Conservation (phyloP, 495 filamentous ascomycete species). For the Neurospora pannonica region DNA sequence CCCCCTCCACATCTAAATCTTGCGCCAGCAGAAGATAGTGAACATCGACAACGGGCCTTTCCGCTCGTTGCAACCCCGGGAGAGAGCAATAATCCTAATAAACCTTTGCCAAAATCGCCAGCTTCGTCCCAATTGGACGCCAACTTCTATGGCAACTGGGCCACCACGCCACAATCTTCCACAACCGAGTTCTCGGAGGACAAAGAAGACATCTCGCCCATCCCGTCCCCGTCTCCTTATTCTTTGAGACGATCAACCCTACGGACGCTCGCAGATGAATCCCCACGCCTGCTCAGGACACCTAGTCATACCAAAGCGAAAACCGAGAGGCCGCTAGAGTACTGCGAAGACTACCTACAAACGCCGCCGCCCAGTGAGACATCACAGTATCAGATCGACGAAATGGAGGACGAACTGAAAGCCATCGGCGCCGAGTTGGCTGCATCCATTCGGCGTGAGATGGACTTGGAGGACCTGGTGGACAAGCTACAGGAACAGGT, state of each 20-base stretch:
- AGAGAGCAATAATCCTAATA: constrained; percentile 31
- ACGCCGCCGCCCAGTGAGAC: constrained; percentile 33
- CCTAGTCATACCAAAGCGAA: constrained; percentile 22
- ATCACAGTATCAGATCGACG: constrained; percentile 44
- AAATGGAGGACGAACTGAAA: constrained; percentile 87
- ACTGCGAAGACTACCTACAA: constrained; percentile 38
- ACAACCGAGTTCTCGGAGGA: constrained; percentile 37
- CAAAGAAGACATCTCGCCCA: constrained; percentile 35
- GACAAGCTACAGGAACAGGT: constrained; percentile 75
- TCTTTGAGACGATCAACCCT: constrained; percentile 27
- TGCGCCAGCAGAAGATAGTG: constrained; percentile 21
- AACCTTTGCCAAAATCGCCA: constrained; percentile 45
- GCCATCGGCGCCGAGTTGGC: constrained; percentile 90
- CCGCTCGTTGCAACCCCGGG: background rate
- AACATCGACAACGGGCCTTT: constrained; percentile 8
- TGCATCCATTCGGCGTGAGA: constrained; percentile 83
- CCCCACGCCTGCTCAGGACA: constrained; percentile 26
- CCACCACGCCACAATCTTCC: constrained; percentile 31
- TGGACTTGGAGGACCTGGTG: constrained; percentile 92
- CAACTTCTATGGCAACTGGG: constrained; percentile 42
- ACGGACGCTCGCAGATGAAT: constrained; percentile 27
- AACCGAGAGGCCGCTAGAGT: constrained; percentile 24
- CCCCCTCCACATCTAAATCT: constrained; percentile 42
- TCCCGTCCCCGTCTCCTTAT: constrained; percentile 32
- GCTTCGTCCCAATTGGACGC: constrained; percentile 39